Evolutionary conservation across 73 alveolate genomes (phyloP), one percentile per base, ranked within the genome.

Genomic region (Paramecium bursaria): DNA sequence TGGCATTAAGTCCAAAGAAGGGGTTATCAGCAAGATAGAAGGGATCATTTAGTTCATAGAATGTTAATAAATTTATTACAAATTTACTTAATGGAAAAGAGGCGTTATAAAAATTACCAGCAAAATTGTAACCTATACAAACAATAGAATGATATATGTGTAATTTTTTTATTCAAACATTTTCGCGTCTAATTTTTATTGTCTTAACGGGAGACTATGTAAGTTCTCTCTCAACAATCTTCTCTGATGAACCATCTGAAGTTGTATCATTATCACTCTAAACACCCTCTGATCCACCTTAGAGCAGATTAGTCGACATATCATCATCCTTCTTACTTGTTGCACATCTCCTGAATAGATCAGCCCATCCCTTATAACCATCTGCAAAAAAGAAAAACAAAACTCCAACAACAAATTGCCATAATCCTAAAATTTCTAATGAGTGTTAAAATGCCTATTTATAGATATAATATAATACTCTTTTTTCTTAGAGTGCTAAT

Each of bases 1-100:
- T 93, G 44, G 99, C 98, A 3, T 39, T 90, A 14, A 82, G 86
- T 67, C 67, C 73, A 6, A 49, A 53, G 60, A 82, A 82, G 47
- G 67, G 15, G 33, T 19, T 52, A 15, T 73, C n/a, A 25, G 75
- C 87, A 0, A 52, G 44, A 3, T 73, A 73, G 90, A 82, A 75
- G 19, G 87, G 87, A 35, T 26, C 89, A 3, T 33, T 82, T 13
- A 82, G 50, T 48, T 33, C 14, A 22, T 19, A 77, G 19, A 61
- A 82, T 46, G 75, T 82, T 22, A 50, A 74, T 21, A 39, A 50
- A 26, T 82, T 82, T 30, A 15, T 82, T 3, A 46, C 39, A 19
- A 73, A 82, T 10, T 17, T 82, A 3, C 47, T 82, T 7, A 82
- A 30, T 44, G 90, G 90, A 17, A 46, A 52, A 42, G 87, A 52